A percentile compares a stretch with the other conserved stretches of the same genome.
Evolutionary conservation across 768 basidiomycete genomes (phyloP).

Genomic region (Suillus clintonianus): DNA sequence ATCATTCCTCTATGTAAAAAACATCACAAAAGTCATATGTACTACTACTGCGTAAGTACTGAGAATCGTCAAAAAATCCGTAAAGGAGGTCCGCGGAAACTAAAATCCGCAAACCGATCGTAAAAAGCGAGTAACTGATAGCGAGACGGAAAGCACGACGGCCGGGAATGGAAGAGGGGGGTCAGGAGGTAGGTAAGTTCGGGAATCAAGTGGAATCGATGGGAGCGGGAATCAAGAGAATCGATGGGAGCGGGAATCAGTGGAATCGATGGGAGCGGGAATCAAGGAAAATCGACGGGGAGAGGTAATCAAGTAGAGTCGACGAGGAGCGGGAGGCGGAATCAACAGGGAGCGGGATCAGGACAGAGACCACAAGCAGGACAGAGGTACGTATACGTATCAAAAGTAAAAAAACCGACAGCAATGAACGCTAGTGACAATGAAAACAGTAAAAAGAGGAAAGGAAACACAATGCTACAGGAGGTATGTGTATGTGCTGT

Average conservation of each 20-base stretch:
- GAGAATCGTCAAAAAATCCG: slow-evolving; percentile 19
- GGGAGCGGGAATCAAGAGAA: neutral
- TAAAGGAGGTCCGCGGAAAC: slow-evolving; percentile 27
- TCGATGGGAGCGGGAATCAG: neutral
- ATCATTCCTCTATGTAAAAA: slow-evolving; percentile 24
- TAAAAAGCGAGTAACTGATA: neutral
- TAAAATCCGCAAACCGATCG: slow-evolving; percentile 27
- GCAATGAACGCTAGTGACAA: slow-evolving; percentile 15
- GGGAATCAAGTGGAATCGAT: neutral
- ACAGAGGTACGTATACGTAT: no score
- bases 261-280: no score
- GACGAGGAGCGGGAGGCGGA: no score
- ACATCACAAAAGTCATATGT: neutral
- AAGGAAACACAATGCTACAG: slow-evolving; percentile 39
- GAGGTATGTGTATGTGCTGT: slow-evolving; percentile 23
- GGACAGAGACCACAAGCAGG: no score
- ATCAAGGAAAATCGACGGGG: no score
- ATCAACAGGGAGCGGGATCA: no score
- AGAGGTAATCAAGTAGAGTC: no score
- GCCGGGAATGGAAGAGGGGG: neutral
- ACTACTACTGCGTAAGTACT: slow-evolving; percentile 3
- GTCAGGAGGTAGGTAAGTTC: neutral
- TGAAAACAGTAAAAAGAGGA: slow-evolving; percentile 28
- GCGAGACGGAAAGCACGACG: neutral
- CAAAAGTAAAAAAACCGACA: no score